phyloP scores from a whole-genome alignment of 75 land plant genomes.

The Sequoia sempervirens region DNA sequence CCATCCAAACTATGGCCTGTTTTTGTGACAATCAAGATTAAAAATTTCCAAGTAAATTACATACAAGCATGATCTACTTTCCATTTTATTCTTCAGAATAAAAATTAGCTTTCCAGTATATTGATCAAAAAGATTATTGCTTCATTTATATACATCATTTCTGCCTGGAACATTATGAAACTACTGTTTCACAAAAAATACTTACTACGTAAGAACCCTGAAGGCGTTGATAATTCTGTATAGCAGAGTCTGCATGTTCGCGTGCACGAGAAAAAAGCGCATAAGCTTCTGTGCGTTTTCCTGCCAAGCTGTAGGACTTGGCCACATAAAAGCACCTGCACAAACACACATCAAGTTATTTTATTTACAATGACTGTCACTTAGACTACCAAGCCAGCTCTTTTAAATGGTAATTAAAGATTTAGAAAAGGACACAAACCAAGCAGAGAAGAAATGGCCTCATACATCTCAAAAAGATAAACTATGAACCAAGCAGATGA shows the following conservation, averaged over 20 bases:
- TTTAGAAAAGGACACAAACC: neutral
- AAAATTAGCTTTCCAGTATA: neutral
- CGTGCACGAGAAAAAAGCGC: slow-evolving; percentile 58
- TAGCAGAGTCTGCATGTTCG: slow-evolving; percentile 55
- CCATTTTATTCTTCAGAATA: neutral
- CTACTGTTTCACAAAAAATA: neutral
- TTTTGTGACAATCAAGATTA: neutral
- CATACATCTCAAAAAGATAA: neutral
- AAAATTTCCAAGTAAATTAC: neutral
- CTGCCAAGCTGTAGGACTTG: slow-evolving; percentile 75
- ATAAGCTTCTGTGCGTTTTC: slow-evolving; percentile 83
- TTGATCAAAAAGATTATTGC: neutral
- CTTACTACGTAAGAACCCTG: slow-evolving; percentile 36
- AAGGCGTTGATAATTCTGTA: slow-evolving; percentile 20
- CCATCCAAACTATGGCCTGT: no score
- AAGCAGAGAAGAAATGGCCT: neutral
- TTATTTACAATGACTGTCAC: neutral
- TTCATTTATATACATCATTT: neutral
- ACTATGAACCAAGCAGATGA: neutral
- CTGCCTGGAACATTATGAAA: neutral
- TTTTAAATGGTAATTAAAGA: neutral
- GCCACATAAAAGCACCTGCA: slow-evolving; percentile 89
- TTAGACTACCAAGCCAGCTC: neutral
- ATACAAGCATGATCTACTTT: neutral
- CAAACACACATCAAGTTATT: neutral